phyloP scores from a whole-genome alignment of 2,329 filamentous ascomycete genomes.

The Beauveria scarabaeidicola region DNA sequence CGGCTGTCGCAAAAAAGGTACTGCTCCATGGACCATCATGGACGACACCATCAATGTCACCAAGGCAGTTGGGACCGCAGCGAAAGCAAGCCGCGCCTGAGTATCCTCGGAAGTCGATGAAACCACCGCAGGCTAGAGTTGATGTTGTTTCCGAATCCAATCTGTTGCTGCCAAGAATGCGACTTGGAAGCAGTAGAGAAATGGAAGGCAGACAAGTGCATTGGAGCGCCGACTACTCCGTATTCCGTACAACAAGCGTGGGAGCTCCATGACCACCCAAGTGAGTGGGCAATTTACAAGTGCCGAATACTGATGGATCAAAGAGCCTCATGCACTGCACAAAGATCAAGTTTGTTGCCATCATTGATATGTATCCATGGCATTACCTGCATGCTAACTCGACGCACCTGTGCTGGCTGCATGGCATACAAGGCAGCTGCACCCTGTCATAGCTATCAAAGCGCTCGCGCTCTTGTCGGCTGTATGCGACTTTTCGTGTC shows the following conservation, averaged over 20 bases:
- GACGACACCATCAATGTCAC: background rate
- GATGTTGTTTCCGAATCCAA: background rate
- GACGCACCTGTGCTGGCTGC: background rate
- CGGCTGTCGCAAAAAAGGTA: background rate
- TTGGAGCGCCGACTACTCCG: background rate
- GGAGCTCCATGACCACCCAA: background rate
- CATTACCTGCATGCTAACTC: background rate
- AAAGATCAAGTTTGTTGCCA: background rate
- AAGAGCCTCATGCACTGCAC: background rate
- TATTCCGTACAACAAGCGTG: no score
- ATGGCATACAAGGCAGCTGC: background rate
- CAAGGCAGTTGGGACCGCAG: background rate
- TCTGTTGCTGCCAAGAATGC: background rate
- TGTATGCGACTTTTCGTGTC: background rate
- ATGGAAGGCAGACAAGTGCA: background rate
- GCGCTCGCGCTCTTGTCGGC: background rate
- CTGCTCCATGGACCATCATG: background rate
- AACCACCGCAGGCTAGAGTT: background rate
- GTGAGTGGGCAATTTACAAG: background rate
- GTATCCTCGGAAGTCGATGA: background rate
- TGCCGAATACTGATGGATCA: background rate
- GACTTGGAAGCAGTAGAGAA: background rate
- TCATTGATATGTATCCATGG: no score
- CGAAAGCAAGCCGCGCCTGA: background rate
- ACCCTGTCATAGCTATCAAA: conserved; percentile 1